Percentiles rank a stretch among this genome's conserved stretches.
Evolutionary conservation across 345 rosid species (phyloP).

Genomic region (Mercurialis annua): DNA sequence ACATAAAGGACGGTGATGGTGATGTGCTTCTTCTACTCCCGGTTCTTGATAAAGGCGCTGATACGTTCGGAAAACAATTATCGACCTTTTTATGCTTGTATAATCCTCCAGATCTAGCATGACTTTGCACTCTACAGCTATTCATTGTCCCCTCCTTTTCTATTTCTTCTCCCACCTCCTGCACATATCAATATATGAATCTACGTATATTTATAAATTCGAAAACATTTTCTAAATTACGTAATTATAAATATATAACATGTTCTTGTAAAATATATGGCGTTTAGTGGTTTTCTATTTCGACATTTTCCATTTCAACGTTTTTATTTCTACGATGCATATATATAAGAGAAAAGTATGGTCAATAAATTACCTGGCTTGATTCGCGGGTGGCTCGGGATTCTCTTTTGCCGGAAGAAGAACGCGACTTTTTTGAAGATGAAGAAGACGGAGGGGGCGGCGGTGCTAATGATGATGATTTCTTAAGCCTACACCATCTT

Average conservation of each 20-base stretch:
- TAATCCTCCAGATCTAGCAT: slow-evolving; percentile 10
- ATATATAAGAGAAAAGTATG: too few species aligned
- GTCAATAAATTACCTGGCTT: not conserved
- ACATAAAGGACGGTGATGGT: slow-evolving; percentile 1
- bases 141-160: slow-evolving; percentile 31
- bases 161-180: slow-evolving; percentile 21
- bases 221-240: not conserved
- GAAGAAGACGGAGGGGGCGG: not conserved
- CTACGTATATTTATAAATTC: not conserved
- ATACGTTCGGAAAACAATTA: slow-evolving; percentile 16
- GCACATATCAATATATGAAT: not conserved
- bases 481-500: slow-evolving; percentile 7
- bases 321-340: too few species aligned
- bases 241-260: not conserved
- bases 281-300: not conserved
- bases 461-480: not conserved
- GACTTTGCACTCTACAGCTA: slow-evolving; percentile 22
- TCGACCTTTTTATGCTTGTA: slow-evolving; percentile 25
- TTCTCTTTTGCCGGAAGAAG: not conserved
- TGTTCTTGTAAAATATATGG: not conserved
- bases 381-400: not conserved
- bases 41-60: slow-evolving; percentile 16
- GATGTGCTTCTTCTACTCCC: slow-evolving; percentile 17
- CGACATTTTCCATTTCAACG: not conserved
- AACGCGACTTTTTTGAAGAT: not conserved